Evolutionary conservation across 106 monocot genomes (phyloP), one percentile per base, ranked within the genome.

Genomic region (Vanilla planifolia): DNA sequence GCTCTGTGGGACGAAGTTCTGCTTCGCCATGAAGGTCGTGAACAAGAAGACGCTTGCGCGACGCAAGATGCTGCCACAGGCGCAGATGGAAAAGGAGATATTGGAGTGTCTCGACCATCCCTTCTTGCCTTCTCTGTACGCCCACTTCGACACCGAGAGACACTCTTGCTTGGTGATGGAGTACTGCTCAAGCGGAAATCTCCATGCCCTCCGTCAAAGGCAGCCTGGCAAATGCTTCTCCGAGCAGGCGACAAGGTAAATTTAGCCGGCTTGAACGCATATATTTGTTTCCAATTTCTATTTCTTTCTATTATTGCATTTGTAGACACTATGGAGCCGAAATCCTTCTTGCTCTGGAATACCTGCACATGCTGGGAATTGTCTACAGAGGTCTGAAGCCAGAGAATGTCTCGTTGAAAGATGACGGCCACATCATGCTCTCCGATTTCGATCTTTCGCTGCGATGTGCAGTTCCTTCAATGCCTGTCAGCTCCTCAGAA

Each of bases 361-460:
- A 73, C 59, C 14, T 73, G 48, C 72, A 73, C 47, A 73, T 73
- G 72, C 65, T 73, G 1, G 65, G 72, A 2, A 36, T 73, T 27
- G 59, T 73, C 1, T 73, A 73, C 26, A 56, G 72, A 36, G 72
- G 65, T 36, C 32, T 73, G 39, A 73, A 73, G 26, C 72, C 72
- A 1, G 72, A 73, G 48, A 73, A 73, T 34, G 65, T 73, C 2
- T 59, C 65, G 9, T 64, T 73, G 7, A 45, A 65, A 40, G 72
- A 73, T 10, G 72, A 65, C 6, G 84, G 79, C 2, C 84, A 84
- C 68, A 75, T 84, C 42, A 84, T 84, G 79, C 75, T 84, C 21
- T 84, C 79, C 35, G 75, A 84, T 68, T 79, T 84, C 74, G 84
- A 84, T 24, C 79, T 79, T 29, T 79, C 79, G 11, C 72, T 84